These are phyloP conservation scores for Nectriaceae sp. DNA, from an alignment of 2,329 filamentous ascomycete genomes.

Conservation along the genomic window DNA sequence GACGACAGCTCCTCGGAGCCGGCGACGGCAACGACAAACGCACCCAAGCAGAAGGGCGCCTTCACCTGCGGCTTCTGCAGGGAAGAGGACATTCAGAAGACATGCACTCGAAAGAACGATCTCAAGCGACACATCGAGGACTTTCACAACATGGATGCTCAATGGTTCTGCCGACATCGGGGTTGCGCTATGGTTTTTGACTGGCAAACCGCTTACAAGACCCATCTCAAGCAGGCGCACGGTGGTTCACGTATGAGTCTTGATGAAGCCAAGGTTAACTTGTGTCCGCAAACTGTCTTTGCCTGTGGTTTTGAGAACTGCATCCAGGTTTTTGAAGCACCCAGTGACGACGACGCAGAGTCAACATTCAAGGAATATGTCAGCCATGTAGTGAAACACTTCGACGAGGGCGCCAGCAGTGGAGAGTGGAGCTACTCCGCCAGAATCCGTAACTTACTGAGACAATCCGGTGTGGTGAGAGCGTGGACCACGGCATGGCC, in stretches of 20 bases:
- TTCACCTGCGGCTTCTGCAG: constrained; percentile 45
- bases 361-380: constrained; percentile 47
- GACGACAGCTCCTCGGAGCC: constrained; percentile 28
- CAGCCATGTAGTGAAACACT: constrained; percentile 49
- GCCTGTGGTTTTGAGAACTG: constrained; percentile 51
- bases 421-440: constrained; percentile 47
- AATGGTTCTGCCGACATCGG: constrained; percentile 47
- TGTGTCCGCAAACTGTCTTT: constrained; percentile 50
- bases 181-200: constrained; percentile 48
- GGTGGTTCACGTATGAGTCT: constrained; percentile 43
- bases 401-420: constrained; percentile 42
- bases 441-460: constrained; percentile 46
- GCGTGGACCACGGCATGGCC: constrained; percentile 41
- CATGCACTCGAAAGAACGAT: constrained; percentile 49
- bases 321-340: constrained; percentile 44
- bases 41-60: constrained; percentile 40
- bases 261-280: constrained; percentile 43
- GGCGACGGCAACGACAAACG: constrained; percentile 18
- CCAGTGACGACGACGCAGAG: constrained; percentile 40
- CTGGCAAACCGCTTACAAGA: constrained; percentile 50
- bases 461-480: constrained; percentile 38
- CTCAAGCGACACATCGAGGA: constrained; percentile 51
- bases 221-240: constrained; percentile 47
- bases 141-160: constrained; percentile 49
- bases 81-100: constrained; percentile 43